phyloP scores from a whole-genome alignment of 2,329 filamentous ascomycete genomes.

The Calonectria honghensis region DNA sequence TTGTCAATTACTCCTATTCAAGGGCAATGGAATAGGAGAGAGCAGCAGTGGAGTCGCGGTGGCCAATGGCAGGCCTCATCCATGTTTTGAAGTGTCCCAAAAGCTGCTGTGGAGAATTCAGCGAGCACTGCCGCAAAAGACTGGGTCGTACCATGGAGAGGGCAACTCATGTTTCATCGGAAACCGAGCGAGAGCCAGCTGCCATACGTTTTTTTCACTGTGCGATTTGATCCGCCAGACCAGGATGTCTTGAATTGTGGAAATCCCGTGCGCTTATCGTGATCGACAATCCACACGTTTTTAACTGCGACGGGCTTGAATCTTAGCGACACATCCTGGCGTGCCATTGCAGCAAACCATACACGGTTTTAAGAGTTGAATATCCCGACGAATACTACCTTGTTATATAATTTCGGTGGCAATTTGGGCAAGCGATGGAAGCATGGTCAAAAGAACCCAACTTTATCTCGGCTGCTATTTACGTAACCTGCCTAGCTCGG shows the following conservation, averaged over 20 bases:
- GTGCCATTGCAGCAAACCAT: neutral
- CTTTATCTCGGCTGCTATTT: neutral
- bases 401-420: neutral
- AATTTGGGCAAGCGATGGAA: no score
- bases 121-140: slow-evolving; percentile 7
- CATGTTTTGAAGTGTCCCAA: neutral
- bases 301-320: neutral
- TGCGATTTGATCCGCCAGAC: slow-evolving; percentile 1
- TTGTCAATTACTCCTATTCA: neutral
- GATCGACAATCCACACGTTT: slow-evolving; percentile 19
- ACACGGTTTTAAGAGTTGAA: neutral
- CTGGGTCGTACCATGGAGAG: neutral
- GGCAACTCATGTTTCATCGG: slow-evolving; percentile 3
- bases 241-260: slow-evolving; percentile 14
- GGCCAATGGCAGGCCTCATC: neutral
- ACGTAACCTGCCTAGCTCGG: neutral
- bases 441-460: neutral
- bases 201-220: slow-evolving; percentile 5
- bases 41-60: neutral
- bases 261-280: slow-evolving; percentile 27
- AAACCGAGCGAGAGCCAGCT: neutral
- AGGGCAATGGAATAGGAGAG: neutral
- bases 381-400: neutral
- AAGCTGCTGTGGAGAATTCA: neutral
- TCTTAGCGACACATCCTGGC: slow-evolving; percentile 4